Base-by-base conservation (phyloP, 495 filamentous ascomycete genomes). In the Trichoderma gamsii region DNA sequence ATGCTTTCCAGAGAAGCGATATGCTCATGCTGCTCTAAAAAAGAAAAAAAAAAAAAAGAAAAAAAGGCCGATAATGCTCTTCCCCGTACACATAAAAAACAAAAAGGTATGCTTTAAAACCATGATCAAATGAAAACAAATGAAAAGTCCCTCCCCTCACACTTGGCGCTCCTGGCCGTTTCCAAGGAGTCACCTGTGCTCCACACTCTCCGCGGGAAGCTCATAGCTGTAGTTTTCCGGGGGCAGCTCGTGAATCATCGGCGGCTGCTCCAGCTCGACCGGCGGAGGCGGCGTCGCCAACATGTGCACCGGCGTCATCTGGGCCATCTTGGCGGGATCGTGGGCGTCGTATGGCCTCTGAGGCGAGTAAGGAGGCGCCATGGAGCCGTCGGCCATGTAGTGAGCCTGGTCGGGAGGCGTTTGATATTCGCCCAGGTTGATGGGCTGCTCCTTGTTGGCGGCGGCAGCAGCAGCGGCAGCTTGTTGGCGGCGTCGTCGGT, bases 401-500 rank as follows among this genome's bases (percentile, higher is more conserved):
- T 29, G 27, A 27, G 23, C 25, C 56, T 61, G 56, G 23, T 61
- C 56, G 56, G 23, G 27, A 8, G 56, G 56, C 13, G 56, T 4
- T 12, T 32, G 23, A 25, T 61, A 61, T 32, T 61, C 16, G n/a
- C 56, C 56, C 25, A 61, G 11, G 56, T 61, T 27, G 56, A 32
- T 61, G 25, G 56, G 56, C 12, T 61, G 56, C 11, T 61, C 56
- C 56, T 61, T 61, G 65, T 72, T 49, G 16, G 70, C 68, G 6
- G 65, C 67, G 63, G 6, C 35, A 35, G 71, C 67, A 23, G 69
- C 46, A 12, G 63, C 70, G 25, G 69, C 67, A 16, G 67, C 56
- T 11, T 8, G 27, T 61, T 69, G 52, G n/a, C 69, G 70, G 15
- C 72, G 64, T 49, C 75, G 70, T 29, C 75, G 68, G 13, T 73